phyloP scores from a whole-genome alignment of 768 basidiomycete genomes.

The Brasilioporus rufonigricans region DNA sequence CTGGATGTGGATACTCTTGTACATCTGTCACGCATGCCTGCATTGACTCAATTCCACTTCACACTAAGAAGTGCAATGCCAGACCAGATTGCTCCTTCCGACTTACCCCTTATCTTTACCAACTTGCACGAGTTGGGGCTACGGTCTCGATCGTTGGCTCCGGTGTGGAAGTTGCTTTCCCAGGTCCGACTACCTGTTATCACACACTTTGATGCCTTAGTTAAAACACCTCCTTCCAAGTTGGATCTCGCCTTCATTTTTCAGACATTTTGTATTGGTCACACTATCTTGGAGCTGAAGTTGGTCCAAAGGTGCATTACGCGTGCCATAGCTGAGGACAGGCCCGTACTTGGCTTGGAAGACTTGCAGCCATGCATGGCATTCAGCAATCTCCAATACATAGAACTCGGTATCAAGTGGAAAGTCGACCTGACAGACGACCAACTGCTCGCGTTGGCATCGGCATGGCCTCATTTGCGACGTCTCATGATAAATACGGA shows the following conservation, averaged over 20 bases:
- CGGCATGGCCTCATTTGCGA: background rate
- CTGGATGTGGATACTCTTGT: background rate
- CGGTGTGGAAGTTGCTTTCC: background rate
- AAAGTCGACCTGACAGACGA: background rate
- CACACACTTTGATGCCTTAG: background rate
- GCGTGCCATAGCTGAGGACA: background rate
- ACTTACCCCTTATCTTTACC: background rate
- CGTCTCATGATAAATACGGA: background rate
- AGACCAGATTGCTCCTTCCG: background rate
- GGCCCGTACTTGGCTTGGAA: background rate
- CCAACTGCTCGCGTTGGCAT: background rate
- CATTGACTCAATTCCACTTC: background rate
- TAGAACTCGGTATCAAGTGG: background rate
- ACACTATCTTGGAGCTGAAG: background rate
- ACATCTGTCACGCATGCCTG: background rate
- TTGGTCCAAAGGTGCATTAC: background rate
- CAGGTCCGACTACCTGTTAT: background rate
- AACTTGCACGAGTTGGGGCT: background rate
- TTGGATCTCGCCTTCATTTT: no score
- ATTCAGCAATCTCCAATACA: background rate
- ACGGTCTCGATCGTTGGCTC: background rate
- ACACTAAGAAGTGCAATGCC: background rate
- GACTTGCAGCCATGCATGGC: background rate
- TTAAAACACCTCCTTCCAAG: no score
- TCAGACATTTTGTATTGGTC: background rate